A percentile compares a stretch with the other conserved stretches of the same genome.
phyloP scores from a whole-genome alignment of 805 yeast genomes.

The Lipomyces japonicus region DNA sequence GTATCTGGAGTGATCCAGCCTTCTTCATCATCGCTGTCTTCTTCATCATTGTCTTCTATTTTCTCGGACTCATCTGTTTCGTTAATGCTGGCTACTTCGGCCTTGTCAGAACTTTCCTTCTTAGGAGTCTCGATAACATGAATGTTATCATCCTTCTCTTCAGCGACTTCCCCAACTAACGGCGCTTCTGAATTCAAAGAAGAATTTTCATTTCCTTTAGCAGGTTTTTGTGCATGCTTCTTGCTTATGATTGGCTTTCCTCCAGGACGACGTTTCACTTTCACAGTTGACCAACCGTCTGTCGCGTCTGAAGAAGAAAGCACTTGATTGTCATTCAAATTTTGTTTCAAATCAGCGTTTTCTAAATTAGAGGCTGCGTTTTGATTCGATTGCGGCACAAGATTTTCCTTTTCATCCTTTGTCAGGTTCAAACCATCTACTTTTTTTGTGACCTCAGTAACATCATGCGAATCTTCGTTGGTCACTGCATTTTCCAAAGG shows the following conservation, averaged over 20 bases:
- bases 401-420: slow-evolving; percentile 6
- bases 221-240: neutral
- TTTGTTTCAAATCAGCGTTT: neutral
- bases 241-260: neutral
- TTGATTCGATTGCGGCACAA: neutral
- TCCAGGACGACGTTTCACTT: too few species aligned
- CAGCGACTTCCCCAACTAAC: neutral
- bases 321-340: neutral
- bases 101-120: slow-evolving; percentile 22
- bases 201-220: neutral
- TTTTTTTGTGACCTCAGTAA: neutral
- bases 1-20: slow-evolving; percentile 94
- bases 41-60: slow-evolving; percentile 46
- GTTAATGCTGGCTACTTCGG: neutral
- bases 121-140: slow-evolving; percentile 12
- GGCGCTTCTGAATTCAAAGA: neutral
- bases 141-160: neutral
- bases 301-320: too few species aligned
- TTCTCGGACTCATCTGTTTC: slow-evolving; percentile 4
- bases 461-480: too few species aligned
- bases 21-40: slow-evolving; percentile 73
- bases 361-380: neutral
- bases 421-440: slow-evolving; percentile 9
- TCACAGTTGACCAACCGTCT: too few species aligned
- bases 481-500: too few species aligned